These are phyloP conservation scores for Rhizophagus sp. DNA, from an alignment of 192 early-diverging fungal genomes.

Conservation along the genomic window DNA sequence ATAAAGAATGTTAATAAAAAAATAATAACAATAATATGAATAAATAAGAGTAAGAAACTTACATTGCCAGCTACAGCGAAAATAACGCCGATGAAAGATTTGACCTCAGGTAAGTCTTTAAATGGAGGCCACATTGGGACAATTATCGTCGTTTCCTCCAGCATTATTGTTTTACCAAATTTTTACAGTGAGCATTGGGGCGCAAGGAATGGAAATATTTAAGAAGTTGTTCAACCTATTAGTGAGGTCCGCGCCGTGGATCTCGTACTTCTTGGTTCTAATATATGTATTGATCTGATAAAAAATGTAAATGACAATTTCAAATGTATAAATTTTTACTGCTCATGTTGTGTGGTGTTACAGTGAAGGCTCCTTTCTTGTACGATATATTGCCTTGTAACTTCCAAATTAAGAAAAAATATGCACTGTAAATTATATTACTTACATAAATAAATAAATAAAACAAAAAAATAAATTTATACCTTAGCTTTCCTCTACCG, in stretches of 20 bases:
- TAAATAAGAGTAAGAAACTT: constrained; percentile 26
- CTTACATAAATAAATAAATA: too few relatives aligned
- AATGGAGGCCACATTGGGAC: constrained; percentile 41
- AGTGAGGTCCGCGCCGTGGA: neutral
- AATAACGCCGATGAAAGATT: constrained; percentile 62
- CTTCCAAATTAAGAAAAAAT: too few relatives aligned
- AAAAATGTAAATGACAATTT: too few relatives aligned
- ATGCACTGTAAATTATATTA: too few relatives aligned
- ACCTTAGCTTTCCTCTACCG: too few relatives aligned
- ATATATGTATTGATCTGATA: neutral
- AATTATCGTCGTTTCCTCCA: too few relatives aligned
- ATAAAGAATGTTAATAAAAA: neutral
- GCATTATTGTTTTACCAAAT: neutral
- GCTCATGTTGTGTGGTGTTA: too few relatives aligned
- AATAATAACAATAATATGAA: neutral
- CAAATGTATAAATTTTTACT: too few relatives aligned
- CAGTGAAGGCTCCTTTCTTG: too few relatives aligned
- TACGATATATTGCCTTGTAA: too few relatives aligned
- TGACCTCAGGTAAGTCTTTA: constrained; percentile 46
- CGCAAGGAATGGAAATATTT: neutral
- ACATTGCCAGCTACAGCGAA: constrained; percentile 67
- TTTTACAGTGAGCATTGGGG: neutral
- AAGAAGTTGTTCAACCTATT: neutral
- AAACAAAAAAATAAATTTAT: too few relatives aligned
- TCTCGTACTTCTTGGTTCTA: neutral